phyloP scores from a whole-genome alignment of 2,329 filamentous ascomycete species.

The Pseudogymnoascus sp. region DNA sequence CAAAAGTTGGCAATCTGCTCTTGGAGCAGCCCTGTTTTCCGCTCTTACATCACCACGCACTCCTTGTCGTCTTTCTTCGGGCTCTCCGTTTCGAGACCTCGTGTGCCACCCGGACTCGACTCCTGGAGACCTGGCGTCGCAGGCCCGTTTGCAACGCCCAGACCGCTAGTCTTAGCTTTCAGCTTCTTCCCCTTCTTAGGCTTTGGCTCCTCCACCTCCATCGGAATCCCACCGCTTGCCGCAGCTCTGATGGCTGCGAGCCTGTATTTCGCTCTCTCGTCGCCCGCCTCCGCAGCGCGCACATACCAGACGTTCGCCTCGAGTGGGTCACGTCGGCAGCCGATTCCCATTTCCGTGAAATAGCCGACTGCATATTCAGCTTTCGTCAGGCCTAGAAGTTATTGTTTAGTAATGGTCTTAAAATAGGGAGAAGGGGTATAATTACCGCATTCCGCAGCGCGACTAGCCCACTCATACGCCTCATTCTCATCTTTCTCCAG shows the following conservation, averaged over 20 bases:
- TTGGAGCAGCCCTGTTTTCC: neutral
- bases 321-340: constrained; percentile 84
- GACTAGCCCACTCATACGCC: constrained; percentile 90
- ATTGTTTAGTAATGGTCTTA: constrained; percentile 12
- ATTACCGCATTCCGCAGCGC: constrained; percentile 77
- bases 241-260: constrained; percentile 80
- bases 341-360: constrained; percentile 98
- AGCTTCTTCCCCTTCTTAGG: constrained; percentile 22
- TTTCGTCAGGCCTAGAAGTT: constrained; percentile 33
- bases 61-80: constrained; percentile 22
- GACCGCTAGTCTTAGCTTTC: neutral
- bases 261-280: constrained; percentile 80
- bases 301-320: constrained; percentile 99
- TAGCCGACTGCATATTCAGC: constrained; percentile 95
- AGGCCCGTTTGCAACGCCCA: neutral
- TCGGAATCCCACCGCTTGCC: constrained; percentile 40
- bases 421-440: constrained; percentile 17
- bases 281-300: constrained; percentile 82
- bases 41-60: constrained; percentile 21
- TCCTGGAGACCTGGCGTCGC: neutral
- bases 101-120: neutral
- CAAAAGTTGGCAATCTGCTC: neutral
- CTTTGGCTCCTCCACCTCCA: constrained; percentile 25
- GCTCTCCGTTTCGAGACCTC: neutral
- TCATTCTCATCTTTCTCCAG: constrained; percentile 93